Evolutionary conservation across 306 rosid genomes (phyloP).

Genomic region (Pterocarpus macrocarpus): DNA sequence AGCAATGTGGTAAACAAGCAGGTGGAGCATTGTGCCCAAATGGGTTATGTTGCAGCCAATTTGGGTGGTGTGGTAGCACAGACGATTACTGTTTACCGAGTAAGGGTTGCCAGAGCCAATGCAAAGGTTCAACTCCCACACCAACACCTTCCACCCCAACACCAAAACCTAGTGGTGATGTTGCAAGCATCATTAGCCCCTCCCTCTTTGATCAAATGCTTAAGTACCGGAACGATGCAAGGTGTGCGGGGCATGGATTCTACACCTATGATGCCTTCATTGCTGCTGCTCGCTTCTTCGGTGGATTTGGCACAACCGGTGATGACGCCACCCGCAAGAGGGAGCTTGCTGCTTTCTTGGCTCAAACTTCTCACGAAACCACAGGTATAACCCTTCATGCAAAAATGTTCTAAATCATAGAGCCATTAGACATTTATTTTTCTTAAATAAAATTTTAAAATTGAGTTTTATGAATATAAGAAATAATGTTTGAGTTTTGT

Average conservation of each 20-base stretch:
- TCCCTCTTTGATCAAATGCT: conserved; percentile 57
- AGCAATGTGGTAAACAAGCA: conserved; percentile 66
- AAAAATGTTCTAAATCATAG: no score
- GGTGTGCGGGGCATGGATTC: conserved; percentile 54
- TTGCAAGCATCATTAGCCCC: conserved; percentile 40
- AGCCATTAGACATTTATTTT: no score
- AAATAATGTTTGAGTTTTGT: no score
- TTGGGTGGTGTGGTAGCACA: conserved; percentile 59
- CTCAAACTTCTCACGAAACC: conserved; percentile 83
- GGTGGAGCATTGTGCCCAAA: conserved; percentile 56
- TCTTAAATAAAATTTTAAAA: no score
- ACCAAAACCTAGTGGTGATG: background rate
- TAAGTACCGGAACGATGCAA: conserved; percentile 60
- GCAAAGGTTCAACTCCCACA: conserved; percentile 7
- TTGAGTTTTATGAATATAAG: no score
- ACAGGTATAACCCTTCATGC: conserved; percentile 39
- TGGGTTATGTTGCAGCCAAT: conserved; percentile 61
- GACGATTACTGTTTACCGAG: conserved; percentile 30
- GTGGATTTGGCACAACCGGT: conserved; percentile 65
- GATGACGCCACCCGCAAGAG: conserved; percentile 56
- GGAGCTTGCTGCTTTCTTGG: conserved; percentile 81
- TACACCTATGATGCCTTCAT: conserved; percentile 67
- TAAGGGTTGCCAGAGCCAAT: conserved; percentile 62
- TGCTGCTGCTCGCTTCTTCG: conserved; percentile 58
- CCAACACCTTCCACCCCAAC: background rate